Base-by-base conservation (phyloP, 495 filamentous ascomycete species). In the Daldinia decipiens region DNA sequence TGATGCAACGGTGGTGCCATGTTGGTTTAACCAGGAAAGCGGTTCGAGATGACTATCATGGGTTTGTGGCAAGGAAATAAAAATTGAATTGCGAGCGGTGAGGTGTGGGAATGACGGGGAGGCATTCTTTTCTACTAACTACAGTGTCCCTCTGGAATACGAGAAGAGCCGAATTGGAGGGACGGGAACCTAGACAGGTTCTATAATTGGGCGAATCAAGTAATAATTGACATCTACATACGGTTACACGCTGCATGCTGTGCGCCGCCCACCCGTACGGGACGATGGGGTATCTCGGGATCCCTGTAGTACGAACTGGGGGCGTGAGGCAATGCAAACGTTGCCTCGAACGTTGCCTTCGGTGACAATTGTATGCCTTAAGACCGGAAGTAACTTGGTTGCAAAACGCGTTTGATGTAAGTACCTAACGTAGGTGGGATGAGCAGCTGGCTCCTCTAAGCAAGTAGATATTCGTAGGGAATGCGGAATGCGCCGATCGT, bases 131-230 rank as follows among this genome's bases (percentile, higher is more conserved):
- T 58, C 65, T 64, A 72, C 29, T 12, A 56, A n/a, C 29, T 56
- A 6, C 29, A n/a, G 15, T 36, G 26, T 34, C 29, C 3, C 31
- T 56, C 13, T 38, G 34, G 29, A 69, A 73, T 73, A 73, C 70
- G 70, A 73, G 65, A 32, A 54, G 13, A 39, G 34, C 56, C 59
- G 65, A 59, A 32, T 60, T 26, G 45, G 54, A 67, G 43, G 32
- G 53, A 58, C 59, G 62, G 52, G 19, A 45, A 57, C 59, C 53
- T 54, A 63, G 56, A 64, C 60, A 65, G 40, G 50, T 62, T 51
- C 65, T 73, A 68, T 73, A 45, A 51, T 68, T 68, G 65, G 70
- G 47, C 70, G 65, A 73, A 73, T 73, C 65, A 73, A 38, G 47
- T 54, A 12, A 7, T 26, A 58, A 27, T 6, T 7, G 19, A 40